Base-by-base conservation (phyloP, 495 filamentous ascomycete species). In the Aspergillus indologenus region DNA sequence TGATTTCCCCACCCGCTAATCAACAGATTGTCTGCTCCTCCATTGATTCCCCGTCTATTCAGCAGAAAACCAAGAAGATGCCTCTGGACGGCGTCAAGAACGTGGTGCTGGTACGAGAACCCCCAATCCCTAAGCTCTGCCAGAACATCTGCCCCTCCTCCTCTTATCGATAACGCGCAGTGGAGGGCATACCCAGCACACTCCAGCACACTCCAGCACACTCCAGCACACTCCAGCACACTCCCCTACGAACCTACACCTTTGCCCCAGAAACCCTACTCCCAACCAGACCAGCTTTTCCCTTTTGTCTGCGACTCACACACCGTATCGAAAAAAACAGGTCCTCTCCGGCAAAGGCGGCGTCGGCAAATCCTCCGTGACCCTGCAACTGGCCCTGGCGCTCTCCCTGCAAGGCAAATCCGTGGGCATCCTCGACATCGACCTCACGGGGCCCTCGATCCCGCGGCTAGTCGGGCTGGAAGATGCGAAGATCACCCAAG, bases 261-360 rank as follows among this genome's bases (percentile, higher is more conserved):
- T n/a, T n/a, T n/a, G n/a, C n/a, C n/a, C n/a, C n/a, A n/a, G n/a
- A n/a, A n/a, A n/a, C n/a, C n/a, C n/a, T n/a, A n/a, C n/a, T n/a
- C n/a, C n/a, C n/a, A n/a, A n/a, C n/a, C n/a, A n/a, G n/a, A n/a
- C n/a, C n/a, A n/a, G n/a, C n/a, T n/a, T n/a, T n/a, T n/a, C n/a
- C n/a, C n/a, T n/a, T n/a, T n/a, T n/a, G n/a, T n/a, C n/a, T n/a
- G n/a, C n/a, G n/a, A n/a, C n/a, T n/a, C n/a, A n/a, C n/a, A n/a
- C n/a, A n/a, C n/a, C n/a, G n/a, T n/a, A n/a, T n/a, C n/a, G n/a
- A n/a, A n/a, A 49, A 45, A 23, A 56, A 26, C 59, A 79, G 76
- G 71, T 98, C 62, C 90, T 98, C 58, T 98, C 95, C 6, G 94
- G 94, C 65, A 98, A 98, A 79, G 94, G 94, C 61, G 94, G 94